A percentile compares a stretch with the other conserved stretches of the same genome.
Evolutionary conservation across 106 monocot genomes (phyloP).

Genomic region (Dioscorea alata): DNA sequence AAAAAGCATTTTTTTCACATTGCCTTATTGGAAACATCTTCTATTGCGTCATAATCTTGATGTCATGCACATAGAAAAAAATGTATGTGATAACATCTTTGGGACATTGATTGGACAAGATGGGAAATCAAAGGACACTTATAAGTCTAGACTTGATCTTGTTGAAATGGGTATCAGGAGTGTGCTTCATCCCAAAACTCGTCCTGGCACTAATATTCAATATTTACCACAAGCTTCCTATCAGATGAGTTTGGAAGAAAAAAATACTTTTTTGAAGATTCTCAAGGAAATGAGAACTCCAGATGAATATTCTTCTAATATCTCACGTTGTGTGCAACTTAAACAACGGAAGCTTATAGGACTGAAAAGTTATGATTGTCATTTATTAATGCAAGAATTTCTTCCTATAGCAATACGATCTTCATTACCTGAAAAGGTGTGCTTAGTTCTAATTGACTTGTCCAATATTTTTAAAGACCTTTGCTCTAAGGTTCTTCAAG

Average conservation of each 20-base stretch:
- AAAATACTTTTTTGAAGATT: conserved; percentile 1
- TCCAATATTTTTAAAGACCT: conserved; percentile 9
- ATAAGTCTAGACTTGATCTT: neutral
- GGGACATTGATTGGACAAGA: neutral
- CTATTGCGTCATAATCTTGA: neutral
- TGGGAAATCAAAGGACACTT: neutral
- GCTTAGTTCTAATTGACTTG: neutral
- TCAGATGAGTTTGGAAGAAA: neutral
- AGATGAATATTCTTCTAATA: conserved; percentile 13
- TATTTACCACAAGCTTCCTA: neutral
- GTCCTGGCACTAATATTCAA: neutral
- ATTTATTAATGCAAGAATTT: conserved; percentile 1
- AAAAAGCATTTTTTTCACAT: neutral
- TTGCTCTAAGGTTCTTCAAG: neutral
- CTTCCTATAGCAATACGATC: conserved; percentile 3
- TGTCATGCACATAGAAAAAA: neutral
- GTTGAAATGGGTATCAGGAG: neutral
- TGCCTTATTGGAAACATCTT: neutral
- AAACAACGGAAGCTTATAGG: conserved; percentile 1
- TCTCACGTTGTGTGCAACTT: neutral
- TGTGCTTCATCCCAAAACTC: neutral
- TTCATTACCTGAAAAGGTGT: neutral
- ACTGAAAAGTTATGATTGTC: conserved; percentile 15
- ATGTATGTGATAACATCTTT: neutral
- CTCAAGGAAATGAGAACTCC: neutral